Base-by-base conservation (phyloP, 2,329 filamentous ascomycete genomes). In the Neofusicoccum cordaticola region DNA sequence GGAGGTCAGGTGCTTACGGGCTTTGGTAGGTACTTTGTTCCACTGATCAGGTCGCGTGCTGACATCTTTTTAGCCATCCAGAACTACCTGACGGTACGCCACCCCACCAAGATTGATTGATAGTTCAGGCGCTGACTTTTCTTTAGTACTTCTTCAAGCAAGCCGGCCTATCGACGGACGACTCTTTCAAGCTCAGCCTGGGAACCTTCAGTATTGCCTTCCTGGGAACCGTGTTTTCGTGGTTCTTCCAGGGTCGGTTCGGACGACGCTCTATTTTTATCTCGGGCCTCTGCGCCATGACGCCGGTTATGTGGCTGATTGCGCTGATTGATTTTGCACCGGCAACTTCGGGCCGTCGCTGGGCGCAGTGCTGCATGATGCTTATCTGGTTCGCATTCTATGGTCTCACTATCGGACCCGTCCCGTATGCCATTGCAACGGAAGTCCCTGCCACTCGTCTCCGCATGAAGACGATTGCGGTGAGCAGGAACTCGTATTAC, bases 381-480 rank as follows among this genome's bases (percentile, higher is more conserved):
- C 70, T 65, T 2, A 62, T 75, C 2, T 75, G 74, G 44, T 70
- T 92, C 0, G 80, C 94, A 47, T 86, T 89, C 71, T 97, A 96
- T 77, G 91, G 96, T 75, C 82, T 93, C 56, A 91, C 91, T 0
- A 92, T 96, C 52, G 93, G 93, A 17, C 94, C 92, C 0, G 90
- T 96, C 5, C 92, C 90, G 73, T 96, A 96, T 78, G 93, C 91
- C 0, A 85, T 96, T 11, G 92, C 96, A 3, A 86, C 90, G 0
- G 93, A 97, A 75, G 79, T 96, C 50, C 92, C 92, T 0, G 92
- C 92, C 0, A 87, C 91, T 9, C 86, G 93, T 11, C 84, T 97
- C 44, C 90, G 94, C 74, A 92, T 95, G 79, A 97, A 97, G 82
- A 96, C 93, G 0, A 90, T 96, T 48, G 92, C 93, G 1, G 83